Percentiles rank a stretch among this genome's conserved stretches.
These are phyloP conservation scores for Ganoderma multipileum DNA, from an alignment of 1,284 basidiomycete species.

Conservation along the genomic window DNA sequence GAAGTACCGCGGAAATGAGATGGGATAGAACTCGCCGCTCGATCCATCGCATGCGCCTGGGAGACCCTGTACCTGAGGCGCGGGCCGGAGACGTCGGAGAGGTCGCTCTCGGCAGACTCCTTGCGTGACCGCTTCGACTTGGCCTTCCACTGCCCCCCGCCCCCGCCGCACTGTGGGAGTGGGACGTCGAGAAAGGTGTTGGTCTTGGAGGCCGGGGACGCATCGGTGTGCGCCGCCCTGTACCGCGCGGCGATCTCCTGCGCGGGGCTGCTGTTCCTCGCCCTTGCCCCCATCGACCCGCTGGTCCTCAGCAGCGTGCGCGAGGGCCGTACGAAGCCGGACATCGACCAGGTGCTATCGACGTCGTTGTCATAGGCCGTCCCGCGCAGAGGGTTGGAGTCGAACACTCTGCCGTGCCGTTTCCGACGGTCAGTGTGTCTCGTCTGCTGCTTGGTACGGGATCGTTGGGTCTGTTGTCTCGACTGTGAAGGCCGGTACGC, in stretches of 20 bases:
- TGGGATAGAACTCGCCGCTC: conserved; percentile 43
- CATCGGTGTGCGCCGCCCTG: conserved; percentile 23
- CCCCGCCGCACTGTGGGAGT: conserved; percentile 9
- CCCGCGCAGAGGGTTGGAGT: conserved; percentile 17
- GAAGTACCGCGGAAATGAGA: background rate
- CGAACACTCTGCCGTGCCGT: conserved; percentile 28
- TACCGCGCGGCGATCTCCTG: conserved; percentile 32
- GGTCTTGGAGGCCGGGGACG: conserved; percentile 19
- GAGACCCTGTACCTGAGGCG: conserved; percentile 36
- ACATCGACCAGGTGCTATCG: conserved; percentile 33
- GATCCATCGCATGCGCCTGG: conserved; percentile 44
- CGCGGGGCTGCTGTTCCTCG: conserved; percentile 31
- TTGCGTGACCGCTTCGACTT: conserved; percentile 11
- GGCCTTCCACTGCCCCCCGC: background rate
- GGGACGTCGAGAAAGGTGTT: conserved; percentile 23
- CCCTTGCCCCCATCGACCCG: conserved; percentile 3
- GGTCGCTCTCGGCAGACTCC: conserved; percentile 17
- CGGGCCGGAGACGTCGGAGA: conserved; percentile 23
- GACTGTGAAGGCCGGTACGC: conserved; percentile 13
- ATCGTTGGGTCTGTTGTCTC: conserved; percentile 1
- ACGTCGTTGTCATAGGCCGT: conserved; percentile 21
- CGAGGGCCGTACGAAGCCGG: conserved; percentile 18
- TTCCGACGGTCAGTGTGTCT: conserved; percentile 19
- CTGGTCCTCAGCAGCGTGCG: background rate
- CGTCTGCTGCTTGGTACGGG: conserved; percentile 10